These are phyloP conservation scores for Collybia sordida DNA, from an alignment of 768 basidiomycete species.

Conservation along the genomic window DNA sequence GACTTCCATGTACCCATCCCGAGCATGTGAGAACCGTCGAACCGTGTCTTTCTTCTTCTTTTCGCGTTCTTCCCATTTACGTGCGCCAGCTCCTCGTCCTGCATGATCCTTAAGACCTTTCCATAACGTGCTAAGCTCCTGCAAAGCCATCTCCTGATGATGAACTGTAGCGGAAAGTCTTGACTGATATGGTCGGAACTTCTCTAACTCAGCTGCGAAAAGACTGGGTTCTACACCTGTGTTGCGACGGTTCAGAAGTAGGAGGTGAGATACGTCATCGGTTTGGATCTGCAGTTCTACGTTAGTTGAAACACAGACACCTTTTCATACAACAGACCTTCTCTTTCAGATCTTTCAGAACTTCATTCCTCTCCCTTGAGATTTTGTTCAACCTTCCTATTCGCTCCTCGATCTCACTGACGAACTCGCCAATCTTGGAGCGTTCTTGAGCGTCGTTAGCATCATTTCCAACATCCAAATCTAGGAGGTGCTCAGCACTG, in stretches of 20 bases:
- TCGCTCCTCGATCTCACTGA: constrained; percentile 76
- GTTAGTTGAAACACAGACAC: not conserved
- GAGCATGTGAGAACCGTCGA: constrained; percentile 68
- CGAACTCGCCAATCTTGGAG: constrained; percentile 61
- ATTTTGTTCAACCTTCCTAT: constrained; percentile 81
- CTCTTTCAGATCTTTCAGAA: constrained; percentile 93
- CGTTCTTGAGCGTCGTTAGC: constrained; percentile 66
- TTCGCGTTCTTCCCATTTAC: constrained; percentile 82
- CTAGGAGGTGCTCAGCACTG: constrained; percentile 44
- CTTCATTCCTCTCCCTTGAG: constrained; percentile 78
- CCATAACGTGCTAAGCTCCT: constrained; percentile 77
- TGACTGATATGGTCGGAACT: constrained; percentile 90
- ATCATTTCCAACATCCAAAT: constrained; percentile 68
- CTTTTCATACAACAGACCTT: constrained; percentile 53
- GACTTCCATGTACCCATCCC: constrained; percentile 86
- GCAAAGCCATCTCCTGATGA: constrained; percentile 69
- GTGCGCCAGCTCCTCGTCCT: constrained; percentile 73
- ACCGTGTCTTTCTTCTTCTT: constrained; percentile 75
- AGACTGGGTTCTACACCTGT: constrained; percentile 80
- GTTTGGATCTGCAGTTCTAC: constrained; percentile 70
- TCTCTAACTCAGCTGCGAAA: constrained; percentile 93
- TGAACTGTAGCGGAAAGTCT: constrained; percentile 76
- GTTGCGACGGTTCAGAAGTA: constrained; percentile 88
- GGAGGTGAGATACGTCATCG: constrained; percentile 94
- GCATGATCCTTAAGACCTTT: constrained; percentile 70